Percentiles rank a stretch among this genome's conserved stretches.
Conservation (phyloP, 2,329 filamentous ascomycete species). For the Pochonia chlamydosporia region DNA sequence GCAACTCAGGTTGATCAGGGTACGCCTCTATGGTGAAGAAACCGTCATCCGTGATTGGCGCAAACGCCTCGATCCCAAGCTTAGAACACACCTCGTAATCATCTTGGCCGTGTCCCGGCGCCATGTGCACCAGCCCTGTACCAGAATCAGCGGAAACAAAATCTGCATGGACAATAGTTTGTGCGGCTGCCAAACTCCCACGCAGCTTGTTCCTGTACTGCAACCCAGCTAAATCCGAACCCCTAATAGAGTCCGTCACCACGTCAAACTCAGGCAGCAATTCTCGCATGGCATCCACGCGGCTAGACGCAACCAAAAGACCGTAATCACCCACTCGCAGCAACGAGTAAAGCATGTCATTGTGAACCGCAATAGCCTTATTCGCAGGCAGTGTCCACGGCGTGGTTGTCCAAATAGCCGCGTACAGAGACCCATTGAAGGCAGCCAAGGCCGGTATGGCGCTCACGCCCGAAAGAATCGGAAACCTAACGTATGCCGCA, state of each 20-base stretch:
- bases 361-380: slow-evolving; percentile 76
- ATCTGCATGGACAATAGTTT: slow-evolving; percentile 73
- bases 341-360: slow-evolving; percentile 67
- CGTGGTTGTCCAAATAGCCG: slow-evolving; percentile 98
- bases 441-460: slow-evolving; percentile 27
- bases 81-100: slow-evolving; percentile 79
- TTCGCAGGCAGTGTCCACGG: slow-evolving; percentile 97
- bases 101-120: slow-evolving; percentile 93
- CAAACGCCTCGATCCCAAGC: slow-evolving; percentile 66
- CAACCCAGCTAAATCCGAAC: slow-evolving; percentile 58
- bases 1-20: slow-evolving; percentile 57
- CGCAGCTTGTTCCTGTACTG: slow-evolving; percentile 68
- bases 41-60: slow-evolving; percentile 79
- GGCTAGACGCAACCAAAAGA: slow-evolving; percentile 65
- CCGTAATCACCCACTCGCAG: slow-evolving; percentile 52
- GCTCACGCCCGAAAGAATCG: slow-evolving; percentile 43
- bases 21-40: slow-evolving; percentile 75
- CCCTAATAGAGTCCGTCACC: slow-evolving; percentile 52
- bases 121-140: slow-evolving; percentile 89
- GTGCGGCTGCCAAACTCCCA: slow-evolving; percentile 46
- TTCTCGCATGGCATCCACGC: slow-evolving; percentile 54
- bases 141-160: slow-evolving; percentile 91
- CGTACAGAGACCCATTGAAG: slow-evolving; percentile 52
- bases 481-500: slow-evolving; percentile 76
- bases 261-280: slow-evolving; percentile 47